phyloP scores from a whole-genome alignment of 441 rosid species.

The Populus trichocarpa region DNA sequence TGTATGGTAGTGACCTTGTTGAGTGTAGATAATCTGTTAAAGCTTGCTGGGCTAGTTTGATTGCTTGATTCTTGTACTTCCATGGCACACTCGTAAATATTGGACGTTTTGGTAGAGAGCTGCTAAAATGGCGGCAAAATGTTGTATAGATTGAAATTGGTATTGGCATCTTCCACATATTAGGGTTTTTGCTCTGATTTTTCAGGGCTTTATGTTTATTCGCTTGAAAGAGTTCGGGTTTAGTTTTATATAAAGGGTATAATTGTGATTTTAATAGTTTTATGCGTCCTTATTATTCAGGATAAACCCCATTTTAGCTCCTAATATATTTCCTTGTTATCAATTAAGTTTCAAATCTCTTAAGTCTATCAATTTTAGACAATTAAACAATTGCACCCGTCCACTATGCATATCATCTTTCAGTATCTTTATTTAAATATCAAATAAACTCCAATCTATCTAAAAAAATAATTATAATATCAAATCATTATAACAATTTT shows the following conservation, averaged over 20 bases:
- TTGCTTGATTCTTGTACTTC: slow-evolving; percentile 32
- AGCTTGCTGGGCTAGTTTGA: slow-evolving; percentile 33
- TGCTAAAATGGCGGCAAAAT: slow-evolving; percentile 25
- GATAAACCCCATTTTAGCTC: neutral
- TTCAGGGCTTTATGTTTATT: neutral
- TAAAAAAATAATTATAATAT: too few relatives aligned
- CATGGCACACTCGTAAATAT: slow-evolving; percentile 31
- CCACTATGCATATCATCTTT: too few relatives aligned
- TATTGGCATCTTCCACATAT: slow-evolving; percentile 15
- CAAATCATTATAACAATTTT: too few relatives aligned
- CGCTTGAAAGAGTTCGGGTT: neutral
- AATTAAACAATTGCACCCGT: too few relatives aligned
- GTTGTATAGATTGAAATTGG: neutral
- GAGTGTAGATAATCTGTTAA: slow-evolving; percentile 36
- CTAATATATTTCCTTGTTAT: too few relatives aligned
- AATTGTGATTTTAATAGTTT: neutral
- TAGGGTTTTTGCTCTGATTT: slow-evolving; percentile 17
- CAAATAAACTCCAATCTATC: too few relatives aligned
- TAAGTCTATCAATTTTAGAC: neutral
- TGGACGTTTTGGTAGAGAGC: slow-evolving; percentile 12
- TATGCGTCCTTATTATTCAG: neutral
- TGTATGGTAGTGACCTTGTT: slow-evolving; percentile 35
- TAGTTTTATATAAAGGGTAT: neutral
- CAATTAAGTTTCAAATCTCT: neutral
- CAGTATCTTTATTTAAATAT: too few relatives aligned